phyloP scores from a whole-genome alignment of 2,329 filamentous ascomycete genomes.

The Fusarium siculi region DNA sequence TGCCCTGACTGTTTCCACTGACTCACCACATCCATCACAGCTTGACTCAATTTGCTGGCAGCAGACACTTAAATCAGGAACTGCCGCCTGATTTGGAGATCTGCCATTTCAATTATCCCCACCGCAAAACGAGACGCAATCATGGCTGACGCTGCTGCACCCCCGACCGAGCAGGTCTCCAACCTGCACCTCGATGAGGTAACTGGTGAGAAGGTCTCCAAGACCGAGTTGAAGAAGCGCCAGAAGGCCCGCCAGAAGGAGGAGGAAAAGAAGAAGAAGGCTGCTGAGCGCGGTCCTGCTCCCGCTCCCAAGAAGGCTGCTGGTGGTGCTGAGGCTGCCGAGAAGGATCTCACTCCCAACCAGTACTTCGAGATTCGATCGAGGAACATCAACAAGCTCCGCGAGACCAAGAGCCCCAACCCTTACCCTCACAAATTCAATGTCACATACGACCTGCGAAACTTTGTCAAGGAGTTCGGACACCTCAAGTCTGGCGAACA shows the following conservation, averaged over 20 bases:
- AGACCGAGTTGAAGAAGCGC: constrained; percentile 92
- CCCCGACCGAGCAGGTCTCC: constrained; percentile 63
- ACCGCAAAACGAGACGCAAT: constrained; percentile 35
- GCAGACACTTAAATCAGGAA: constrained; percentile 29
- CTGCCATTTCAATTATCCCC: neutral
- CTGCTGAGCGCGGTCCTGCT: constrained; percentile 79
- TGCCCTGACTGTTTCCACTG: constrained; percentile 45
- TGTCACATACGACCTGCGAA: constrained; percentile 81
- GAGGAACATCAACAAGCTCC: constrained; percentile 69
- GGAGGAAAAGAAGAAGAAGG: constrained; percentile 89
- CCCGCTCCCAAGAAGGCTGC: constrained; percentile 57
- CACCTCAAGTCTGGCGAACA: constrained; percentile 89
- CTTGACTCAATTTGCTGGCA: constrained; percentile 36
- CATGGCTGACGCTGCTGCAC: constrained; percentile 49
- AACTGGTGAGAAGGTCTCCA: constrained; percentile 87
- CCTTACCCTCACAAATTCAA: constrained; percentile 91
- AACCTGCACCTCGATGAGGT: constrained; percentile 91
- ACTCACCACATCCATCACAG: constrained; percentile 39
- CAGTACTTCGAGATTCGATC: constrained; percentile 97
- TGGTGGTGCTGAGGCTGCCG: constrained; percentile 68
- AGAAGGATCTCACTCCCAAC: constrained; percentile 67
- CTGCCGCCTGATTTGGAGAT: constrained; percentile 24
- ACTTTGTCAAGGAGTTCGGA: constrained; percentile 82
- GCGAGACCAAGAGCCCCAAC: constrained; percentile 53
- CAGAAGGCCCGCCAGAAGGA: constrained; percentile 91